Evolutionary conservation across 257 asterid species (phyloP), one percentile per base, ranked within the genome.

Genomic region (Osmanthus fragrans): DNA sequence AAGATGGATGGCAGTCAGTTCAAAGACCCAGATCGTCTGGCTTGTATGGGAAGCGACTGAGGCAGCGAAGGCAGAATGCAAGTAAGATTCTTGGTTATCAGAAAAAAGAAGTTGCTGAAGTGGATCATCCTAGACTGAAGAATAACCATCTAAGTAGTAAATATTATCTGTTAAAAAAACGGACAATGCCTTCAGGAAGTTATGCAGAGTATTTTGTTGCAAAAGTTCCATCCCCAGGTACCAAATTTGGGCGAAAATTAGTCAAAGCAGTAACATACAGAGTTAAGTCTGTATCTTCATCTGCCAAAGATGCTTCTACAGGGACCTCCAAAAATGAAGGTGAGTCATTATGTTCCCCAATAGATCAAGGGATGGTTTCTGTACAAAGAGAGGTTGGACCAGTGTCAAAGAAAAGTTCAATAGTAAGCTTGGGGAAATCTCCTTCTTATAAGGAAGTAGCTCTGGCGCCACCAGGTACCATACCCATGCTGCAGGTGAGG

Each of bases 361-460:
- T 85, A 49, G 92, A 88, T 30, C 78, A 76, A 67, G 87, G 84
- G 73, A 74, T 86, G 9, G 88, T 82, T 82, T 84, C 92, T 71
- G 79, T 79, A 78, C 84, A 83, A 73, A 85, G 79, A 69, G 94
- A 90, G 80, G 87, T 80, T 36, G 85, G 86, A 68, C 76, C 85
- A 45, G 79, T 88, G 68, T 72, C 87, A 16, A 91, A 88, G 86
- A 87, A 89, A 76, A 87, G 98, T 82, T 89, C 97, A 71, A 81
- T 95, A 51, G 96, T 91, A 67, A 90, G 88, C 82, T 85, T 95
- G 76, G 98, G 98, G 71, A 92, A 88, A 81, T 93, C 99, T 76
- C 98, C 98, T 76, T 95, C 99, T 23, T 94, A 94, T 77, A 94
- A 94, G 92, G 99, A 94, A 81, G 99, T 94, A 76, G 97, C 99